Evolutionary conservation across 768 basidiomycete species (phyloP).

Genomic region (Collybiopsis confluens): DNA sequence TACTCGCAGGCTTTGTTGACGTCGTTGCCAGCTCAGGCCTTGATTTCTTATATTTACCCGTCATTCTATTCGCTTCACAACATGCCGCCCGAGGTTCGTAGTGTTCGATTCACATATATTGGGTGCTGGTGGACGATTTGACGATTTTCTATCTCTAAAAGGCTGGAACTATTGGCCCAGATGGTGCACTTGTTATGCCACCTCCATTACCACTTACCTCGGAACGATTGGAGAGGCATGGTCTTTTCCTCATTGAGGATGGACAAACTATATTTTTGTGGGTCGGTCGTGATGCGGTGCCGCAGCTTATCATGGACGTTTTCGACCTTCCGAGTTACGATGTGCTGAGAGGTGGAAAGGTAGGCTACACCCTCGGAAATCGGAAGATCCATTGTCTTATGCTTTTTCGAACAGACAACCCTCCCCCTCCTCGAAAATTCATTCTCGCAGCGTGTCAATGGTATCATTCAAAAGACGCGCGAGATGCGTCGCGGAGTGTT

Average conservation of each 20-base stretch:
- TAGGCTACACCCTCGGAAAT: constrained; percentile 24
- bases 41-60: constrained; percentile 94
- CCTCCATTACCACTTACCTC: constrained; percentile 86
- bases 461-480: constrained; percentile 89
- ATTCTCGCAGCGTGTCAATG: constrained; percentile 94
- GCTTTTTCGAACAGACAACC: constrained; percentile 59
- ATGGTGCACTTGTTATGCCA: constrained; percentile 78
- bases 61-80: constrained; percentile 94
- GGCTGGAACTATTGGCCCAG: constrained; percentile 89
- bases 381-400: constrained; percentile 2
- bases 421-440: constrained; percentile 88
- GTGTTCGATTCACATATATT: not conserved
- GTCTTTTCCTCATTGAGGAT: constrained; percentile 95
- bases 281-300: constrained; percentile 98
- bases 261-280: constrained; percentile 97
- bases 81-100: constrained; percentile 83
- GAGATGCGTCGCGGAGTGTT: constrained; percentile 93
- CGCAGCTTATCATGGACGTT: constrained; percentile 89
- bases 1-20: constrained; percentile 93
- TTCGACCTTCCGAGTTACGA: constrained; percentile 89
- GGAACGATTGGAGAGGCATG: constrained; percentile 93
- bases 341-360: constrained; percentile 91
- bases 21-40: constrained; percentile 83
- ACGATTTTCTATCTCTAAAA: constrained; percentile 24
- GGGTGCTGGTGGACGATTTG: not conserved